These are phyloP conservation scores for Botrytis tulipae DNA, from an alignment of 2,329 filamentous ascomycete species.

Conservation along the genomic window DNA sequence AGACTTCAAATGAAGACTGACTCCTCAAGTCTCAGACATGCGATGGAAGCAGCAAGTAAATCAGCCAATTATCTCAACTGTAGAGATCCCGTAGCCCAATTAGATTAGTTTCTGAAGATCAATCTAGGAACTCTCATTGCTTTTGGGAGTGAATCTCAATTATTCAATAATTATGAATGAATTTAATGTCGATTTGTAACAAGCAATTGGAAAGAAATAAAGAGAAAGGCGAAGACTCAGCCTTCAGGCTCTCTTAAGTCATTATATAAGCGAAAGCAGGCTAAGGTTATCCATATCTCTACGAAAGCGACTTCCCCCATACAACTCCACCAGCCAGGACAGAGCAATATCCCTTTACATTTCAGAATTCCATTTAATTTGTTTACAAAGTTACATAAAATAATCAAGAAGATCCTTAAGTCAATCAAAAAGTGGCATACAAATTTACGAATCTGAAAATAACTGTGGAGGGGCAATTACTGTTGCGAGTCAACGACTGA, in stretches of 20 bases:
- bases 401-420: slow-evolving; percentile 12
- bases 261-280: slow-evolving; percentile 29
- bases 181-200: not conserved
- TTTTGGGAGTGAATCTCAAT: not conserved
- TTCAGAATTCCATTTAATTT: slow-evolving; percentile 10
- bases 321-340: slow-evolving; percentile 33
- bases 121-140: not conserved
- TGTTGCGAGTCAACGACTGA: not conserved
- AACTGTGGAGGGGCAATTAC: not conserved
- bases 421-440: slow-evolving; percentile 10
- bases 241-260: not conserved
- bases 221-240: slow-evolving; percentile 7
- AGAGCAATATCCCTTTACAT: slow-evolving; percentile 11
- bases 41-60: not conserved
- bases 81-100: not conserved
- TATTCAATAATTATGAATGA: not conserved
- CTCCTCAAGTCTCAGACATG: not conserved
- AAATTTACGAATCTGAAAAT: not conserved
- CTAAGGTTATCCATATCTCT: slow-evolving; percentile 30
- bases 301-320: slow-evolving; percentile 29
- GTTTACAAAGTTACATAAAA: slow-evolving; percentile 20
- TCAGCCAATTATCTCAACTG: not conserved
- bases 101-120: not conserved
- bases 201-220: not conserved
- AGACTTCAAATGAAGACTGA: not conserved